Base-by-base conservation (phyloP, 2,329 filamentous ascomycete genomes). In the Coniosporium tulheliwenetii region DNA sequence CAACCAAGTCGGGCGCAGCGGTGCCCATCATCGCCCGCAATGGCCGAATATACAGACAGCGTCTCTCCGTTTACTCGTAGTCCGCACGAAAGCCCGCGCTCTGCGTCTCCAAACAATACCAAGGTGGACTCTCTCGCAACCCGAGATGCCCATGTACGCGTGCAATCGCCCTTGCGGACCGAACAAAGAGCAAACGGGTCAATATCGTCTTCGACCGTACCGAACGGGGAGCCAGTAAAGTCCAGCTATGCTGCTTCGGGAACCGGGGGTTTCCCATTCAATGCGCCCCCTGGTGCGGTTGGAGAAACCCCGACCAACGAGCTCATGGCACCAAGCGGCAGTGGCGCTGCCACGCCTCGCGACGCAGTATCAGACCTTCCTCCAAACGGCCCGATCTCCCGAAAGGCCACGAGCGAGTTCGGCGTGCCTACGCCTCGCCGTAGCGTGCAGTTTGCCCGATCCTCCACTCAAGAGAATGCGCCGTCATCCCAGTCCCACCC, bases 401-500 rank as follows among this genome's bases (percentile, higher is more conserved):
- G 35, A 42, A 40, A 30, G 40, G 32, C n/a, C 29, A 45, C 41
- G 30, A 41, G 38, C 41, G 41, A 42, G 12, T 41, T 44, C 5
- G 49, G 45, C 3, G 44, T 52, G 8, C 49, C 64, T 5, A 65
- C 67, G 15, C 56, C 60, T 1, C 66, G 76, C 39, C 72, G 74
- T 42, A 89, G 80, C 54, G 83, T 93, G 3, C 84, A 91, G 50
- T 91, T 93, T 54, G 75, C 73, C 2, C 70, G 75, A 29, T 63
- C 55, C 4, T 42, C 51, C 8, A 54, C 54, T 13, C 50, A 52
- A 40, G 53, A 55, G 19, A 26, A 26, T 26, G 19, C 19, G 19
- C 19, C 19, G 19, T 40, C 50, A 73, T 30, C 61, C 67, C 5
- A 61, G 69, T 7, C 48, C 59, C 14, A 56, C 65, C 14, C 74